Base-by-base conservation (phyloP, 352 stramenopile genomes). In the Phytophthora gonapodyides region DNA sequence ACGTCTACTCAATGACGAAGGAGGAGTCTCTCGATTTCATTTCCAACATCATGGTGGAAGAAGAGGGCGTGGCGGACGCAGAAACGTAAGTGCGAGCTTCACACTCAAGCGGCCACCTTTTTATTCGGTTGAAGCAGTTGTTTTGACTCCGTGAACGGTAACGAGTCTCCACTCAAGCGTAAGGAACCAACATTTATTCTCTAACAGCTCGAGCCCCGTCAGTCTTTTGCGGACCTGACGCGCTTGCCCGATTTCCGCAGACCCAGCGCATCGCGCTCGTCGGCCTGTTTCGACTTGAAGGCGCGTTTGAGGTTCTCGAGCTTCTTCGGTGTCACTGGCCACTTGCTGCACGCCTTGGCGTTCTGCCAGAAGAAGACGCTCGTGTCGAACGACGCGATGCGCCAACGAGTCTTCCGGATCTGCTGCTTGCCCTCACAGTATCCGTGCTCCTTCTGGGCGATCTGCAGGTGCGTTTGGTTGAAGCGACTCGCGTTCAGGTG, bases 21-120 rank as follows among this genome's bases (percentile, higher is more conserved):
- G 95, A 98, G 47, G 97, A 99, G 75, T 97, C 97, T 36, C 83
- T 99, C 16, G 89, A 97, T 17, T 99, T 99, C 48, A 98, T 99
- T 56, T 81, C 78, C 15, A 89, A 94, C 53, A 95, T 96, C 59
- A 96, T 96, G 85, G 86, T 84, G 12, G 84, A 93, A 52, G 87
- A 96, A 69, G 87, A 94, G 55, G 83, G 84, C 33, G 86, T 93
- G 7, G 78, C 78, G 38, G 59, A 33, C 24, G 50, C 69, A 7
- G 47, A 73, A 57, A 16, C 31, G 7, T 56, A 53, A 60, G n/a
- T 6, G 16, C 21, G 10, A 2, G 27, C 44, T 55, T 38, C 52
- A 35, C 52, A 35, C 38, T 43, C 7, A 35, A 21, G 6, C 10
- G n/a, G 19, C 8, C 36, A 40, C 54, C 43, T 46, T 38, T 66